Percentiles rank a stretch among this genome's conserved stretches.
These are phyloP conservation scores for Komagataella pseudopastoris DNA, from an alignment of 805 yeast species.

Conservation along the genomic window DNA sequence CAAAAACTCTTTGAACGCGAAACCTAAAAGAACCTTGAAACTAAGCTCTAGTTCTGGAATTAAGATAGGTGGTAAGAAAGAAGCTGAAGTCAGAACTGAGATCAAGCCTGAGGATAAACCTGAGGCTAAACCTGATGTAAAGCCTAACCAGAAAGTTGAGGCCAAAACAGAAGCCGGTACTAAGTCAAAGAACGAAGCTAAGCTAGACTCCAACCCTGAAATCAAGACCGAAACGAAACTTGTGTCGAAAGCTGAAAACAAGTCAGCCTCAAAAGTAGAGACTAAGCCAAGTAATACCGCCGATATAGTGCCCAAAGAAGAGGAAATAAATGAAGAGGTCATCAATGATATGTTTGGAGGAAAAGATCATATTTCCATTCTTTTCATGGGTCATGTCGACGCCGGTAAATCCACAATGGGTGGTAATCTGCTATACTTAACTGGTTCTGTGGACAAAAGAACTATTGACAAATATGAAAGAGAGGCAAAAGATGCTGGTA, in stretches of 20 bases:
- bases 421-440: conserved; percentile 84
- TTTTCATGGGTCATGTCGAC: conserved; percentile 99
- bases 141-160: conserved; percentile 15
- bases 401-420: conserved; percentile 99
- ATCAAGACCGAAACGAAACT: conserved; percentile 7
- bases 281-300: conserved; percentile 8
- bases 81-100: conserved; percentile 12
- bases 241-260: conserved; percentile 5
- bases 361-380: conserved; percentile 91
- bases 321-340: conserved; percentile 16
- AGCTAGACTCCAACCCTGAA: conserved; percentile 9
- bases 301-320: conserved; percentile 8
- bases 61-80: conserved; percentile 41
- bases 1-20: conserved; percentile 27
- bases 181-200: conserved; percentile 9
- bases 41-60: conserved; percentile 53
- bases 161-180: conserved; percentile 9
- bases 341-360: conserved; percentile 93
- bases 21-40: conserved; percentile 57
- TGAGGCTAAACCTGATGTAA: conserved; percentile 10
- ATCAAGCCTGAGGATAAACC: conserved; percentile 15
- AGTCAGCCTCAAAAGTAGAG: neutral
- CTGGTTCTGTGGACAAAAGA: conserved; percentile 97
- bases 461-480: conserved; percentile 96
- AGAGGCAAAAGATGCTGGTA: conserved; percentile 98